phyloP scores from a whole-genome alignment of 805 yeast genomes.

The Candida fluviatilis region DNA sequence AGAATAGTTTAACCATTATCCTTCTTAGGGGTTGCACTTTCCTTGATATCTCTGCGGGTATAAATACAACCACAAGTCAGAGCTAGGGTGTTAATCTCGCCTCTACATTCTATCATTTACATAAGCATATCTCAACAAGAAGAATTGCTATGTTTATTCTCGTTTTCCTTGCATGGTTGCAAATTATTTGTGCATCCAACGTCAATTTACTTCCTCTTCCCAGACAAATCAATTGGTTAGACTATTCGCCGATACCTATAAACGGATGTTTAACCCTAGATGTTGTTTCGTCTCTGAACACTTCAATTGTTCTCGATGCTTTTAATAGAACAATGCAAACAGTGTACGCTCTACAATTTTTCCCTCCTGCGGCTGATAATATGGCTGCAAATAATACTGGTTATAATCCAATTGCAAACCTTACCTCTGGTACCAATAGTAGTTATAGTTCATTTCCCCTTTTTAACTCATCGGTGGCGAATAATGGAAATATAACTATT shows the following conservation, averaged over 20 bases:
- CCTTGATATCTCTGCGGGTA: too few species aligned
- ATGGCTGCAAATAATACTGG: neutral
- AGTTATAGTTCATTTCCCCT: slow-evolving; percentile 1
- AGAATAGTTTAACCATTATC: too few species aligned
- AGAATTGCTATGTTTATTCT: neutral
- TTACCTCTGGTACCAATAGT: neutral
- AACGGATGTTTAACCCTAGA: slow-evolving; percentile 1
- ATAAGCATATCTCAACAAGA: too few species aligned
- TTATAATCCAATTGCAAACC: neutral
- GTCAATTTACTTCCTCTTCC: slow-evolving; percentile 25
- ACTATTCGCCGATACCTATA: slow-evolving; percentile 7
- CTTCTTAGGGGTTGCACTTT: too few species aligned
- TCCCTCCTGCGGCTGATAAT: neutral
- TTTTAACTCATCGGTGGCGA: slow-evolving; percentile 2
- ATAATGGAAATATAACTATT: slow-evolving; percentile 14
- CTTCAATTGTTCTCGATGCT: slow-evolving; percentile 17
- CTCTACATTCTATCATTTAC: too few species aligned
- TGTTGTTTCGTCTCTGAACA: slow-evolving; percentile 5
- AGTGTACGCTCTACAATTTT: neutral
- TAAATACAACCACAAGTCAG: too few species aligned
- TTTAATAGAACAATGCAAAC: slow-evolving; percentile 17
- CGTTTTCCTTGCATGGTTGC: neutral
- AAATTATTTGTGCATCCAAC: slow-evolving; percentile 1
- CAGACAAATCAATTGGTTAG: slow-evolving; percentile 17
- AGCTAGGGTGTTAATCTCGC: too few species aligned